A percentile compares a stretch with the other conserved stretches of the same genome.
Evolutionary conservation across 768 basidiomycete species (phyloP).

Genomic region (Trametes villosa): DNA sequence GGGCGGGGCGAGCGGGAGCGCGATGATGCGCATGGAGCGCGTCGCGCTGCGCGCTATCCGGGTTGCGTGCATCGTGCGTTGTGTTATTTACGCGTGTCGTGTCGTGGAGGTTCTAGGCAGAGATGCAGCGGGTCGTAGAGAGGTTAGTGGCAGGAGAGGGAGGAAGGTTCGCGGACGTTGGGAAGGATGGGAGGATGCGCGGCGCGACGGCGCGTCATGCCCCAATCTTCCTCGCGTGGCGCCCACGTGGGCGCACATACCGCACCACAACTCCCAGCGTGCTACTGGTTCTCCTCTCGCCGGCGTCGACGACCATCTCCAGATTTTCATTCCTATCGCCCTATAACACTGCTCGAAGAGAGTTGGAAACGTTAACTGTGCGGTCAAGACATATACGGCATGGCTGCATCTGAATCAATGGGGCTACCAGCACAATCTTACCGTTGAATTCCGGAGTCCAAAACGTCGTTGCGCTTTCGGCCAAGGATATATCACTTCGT

Average conservation of each 20-base stretch:
- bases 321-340: too few species aligned
- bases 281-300: too few species aligned
- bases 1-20: constrained; percentile 46
- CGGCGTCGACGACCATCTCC: too few species aligned
- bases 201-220: constrained; percentile 17
- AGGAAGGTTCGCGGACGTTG: background rate
- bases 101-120: background rate
- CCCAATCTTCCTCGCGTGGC: constrained; percentile 3
- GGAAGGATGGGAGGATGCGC: constrained; percentile 5
- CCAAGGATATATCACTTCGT: too few species aligned
- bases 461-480: too few species aligned
- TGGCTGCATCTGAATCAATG: too few species aligned
- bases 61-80: constrained; percentile 16
- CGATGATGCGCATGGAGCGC: constrained; percentile 49
- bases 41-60: constrained; percentile 23
- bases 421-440: too few species aligned
- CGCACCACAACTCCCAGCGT: background rate
- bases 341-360: too few species aligned
- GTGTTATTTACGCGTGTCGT: too few species aligned
- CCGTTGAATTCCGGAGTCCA: too few species aligned
- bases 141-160: background rate
- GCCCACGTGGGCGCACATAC: constrained; percentile 8
- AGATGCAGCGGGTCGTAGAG: background rate
- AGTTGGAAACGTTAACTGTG: too few species aligned
- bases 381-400: too few species aligned